Evolutionary conservation across 2,329 filamentous ascomycete genomes (phyloP).

Genomic region (Xylaria sp.): DNA sequence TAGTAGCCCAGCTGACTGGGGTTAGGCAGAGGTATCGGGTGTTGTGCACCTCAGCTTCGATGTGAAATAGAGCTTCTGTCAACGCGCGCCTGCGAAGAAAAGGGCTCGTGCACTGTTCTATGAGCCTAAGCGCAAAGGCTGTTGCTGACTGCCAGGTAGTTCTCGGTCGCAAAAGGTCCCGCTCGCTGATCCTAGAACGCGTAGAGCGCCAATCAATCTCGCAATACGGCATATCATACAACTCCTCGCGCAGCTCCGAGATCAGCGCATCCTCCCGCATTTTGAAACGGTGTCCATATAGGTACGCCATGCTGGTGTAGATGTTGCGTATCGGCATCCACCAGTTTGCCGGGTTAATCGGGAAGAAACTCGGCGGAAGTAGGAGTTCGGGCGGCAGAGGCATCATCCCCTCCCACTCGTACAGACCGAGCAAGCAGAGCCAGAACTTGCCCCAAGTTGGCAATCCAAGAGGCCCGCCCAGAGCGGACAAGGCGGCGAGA

Average conservation of each 20-base stretch:
- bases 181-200: background rate
- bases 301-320: slow-evolving; percentile 12
- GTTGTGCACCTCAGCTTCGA: slow-evolving; percentile 10
- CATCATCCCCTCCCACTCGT: slow-evolving; percentile 17
- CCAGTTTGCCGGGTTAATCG: slow-evolving; percentile 9
- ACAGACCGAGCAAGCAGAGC: slow-evolving; percentile 8
- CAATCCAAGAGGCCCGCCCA: slow-evolving; percentile 4
- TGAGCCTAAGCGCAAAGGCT: background rate
- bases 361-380: background rate
- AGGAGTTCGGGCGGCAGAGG: slow-evolving; percentile 6
- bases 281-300: slow-evolving; percentile 12
- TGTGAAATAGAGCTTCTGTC: slow-evolving; percentile 12
- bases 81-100: background rate
- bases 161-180: slow-evolving; percentile 1
- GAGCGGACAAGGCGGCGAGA: background rate
- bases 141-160: background rate
- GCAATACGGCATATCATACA: background rate
- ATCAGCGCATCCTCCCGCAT: slow-evolving; percentile 1
- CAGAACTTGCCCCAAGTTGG: slow-evolving; percentile 16
- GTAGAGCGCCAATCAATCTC: slow-evolving; percentile 8
- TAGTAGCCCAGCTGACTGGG: slow-evolving; percentile 3
- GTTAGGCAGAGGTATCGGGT: slow-evolving; percentile 2
- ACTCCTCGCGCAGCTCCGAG: background rate
- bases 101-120: background rate
- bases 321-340: slow-evolving; percentile 17